phyloP scores from a whole-genome alignment of 1,139 yeast species.

The Hansenula lynferdii region DNA sequence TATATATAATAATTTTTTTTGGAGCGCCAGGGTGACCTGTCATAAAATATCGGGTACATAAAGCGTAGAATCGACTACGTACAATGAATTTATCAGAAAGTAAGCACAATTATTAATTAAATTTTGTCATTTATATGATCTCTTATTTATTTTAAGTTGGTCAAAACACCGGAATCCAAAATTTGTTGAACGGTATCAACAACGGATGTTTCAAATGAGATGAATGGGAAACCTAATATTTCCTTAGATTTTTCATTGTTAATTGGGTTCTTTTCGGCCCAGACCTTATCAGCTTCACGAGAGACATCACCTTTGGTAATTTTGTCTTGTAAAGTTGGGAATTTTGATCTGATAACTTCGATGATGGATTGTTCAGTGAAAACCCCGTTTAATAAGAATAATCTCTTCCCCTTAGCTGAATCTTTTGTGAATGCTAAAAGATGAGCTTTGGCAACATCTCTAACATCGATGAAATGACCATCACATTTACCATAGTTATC shows the following conservation, averaged over 20 bases:
- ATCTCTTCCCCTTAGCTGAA: constrained; percentile 25
- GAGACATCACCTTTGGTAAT: constrained; percentile 13
- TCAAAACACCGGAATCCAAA: constrained; percentile 7
- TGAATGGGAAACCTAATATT: constrained; percentile 34
- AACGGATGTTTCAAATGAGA: constrained; percentile 30
- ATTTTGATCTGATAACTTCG: constrained; percentile 29
- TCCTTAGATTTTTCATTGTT: constrained; percentile 37
- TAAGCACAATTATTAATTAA: too few relatives aligned
- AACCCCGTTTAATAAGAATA: constrained; percentile 16
- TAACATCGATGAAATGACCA: constrained; percentile 41
- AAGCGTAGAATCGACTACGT: too few relatives aligned
- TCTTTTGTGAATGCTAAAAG: constrained; percentile 34
- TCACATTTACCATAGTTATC: constrained; percentile 1
- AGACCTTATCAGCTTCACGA: constrained; percentile 15
- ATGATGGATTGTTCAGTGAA: constrained; percentile 18
- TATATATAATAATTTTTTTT: neutral
- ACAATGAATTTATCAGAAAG: too few relatives aligned
- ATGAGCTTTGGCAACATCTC: constrained; percentile 53
- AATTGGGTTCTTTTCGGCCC: constrained; percentile 15
- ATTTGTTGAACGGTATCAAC: constrained; percentile 38
- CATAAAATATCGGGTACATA: too few relatives aligned
- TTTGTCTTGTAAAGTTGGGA: constrained; percentile 32
- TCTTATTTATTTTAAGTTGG: neutral
- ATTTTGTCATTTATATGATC: too few relatives aligned
- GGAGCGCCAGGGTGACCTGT: too few relatives aligned